Base-by-base conservation (phyloP, 495 filamentous ascomycete species). In the Oidiodendron maius region DNA sequence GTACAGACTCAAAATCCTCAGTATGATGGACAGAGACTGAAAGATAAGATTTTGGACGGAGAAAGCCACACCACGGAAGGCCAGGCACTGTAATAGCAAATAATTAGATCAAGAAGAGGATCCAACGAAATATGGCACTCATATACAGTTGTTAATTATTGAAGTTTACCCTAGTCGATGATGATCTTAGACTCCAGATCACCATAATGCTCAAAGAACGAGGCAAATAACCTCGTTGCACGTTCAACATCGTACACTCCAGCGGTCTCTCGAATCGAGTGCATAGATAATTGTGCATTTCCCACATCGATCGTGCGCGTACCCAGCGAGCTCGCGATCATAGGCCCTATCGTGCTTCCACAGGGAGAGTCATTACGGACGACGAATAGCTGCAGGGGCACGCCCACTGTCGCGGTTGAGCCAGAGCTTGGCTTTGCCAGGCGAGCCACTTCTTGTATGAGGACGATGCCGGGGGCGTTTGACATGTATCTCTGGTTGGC, bases 221-320 rank as follows among this genome's bases (percentile, higher is more conserved):
- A 80, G 48, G 85, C 81, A 66, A 99, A 96, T 39, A 99, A 66
- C 57, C 83, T 80, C 51, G 95, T 82, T 0, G 86, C 84, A 67
- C 95, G 80, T 54, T 86, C 89, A 4, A 99, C 83, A 72, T 99
- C 93, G 51, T 89, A 77, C 1, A 78, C 81, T 9, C 91, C 91
- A 3, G 83, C 86, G 30, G 85, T 95, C 75, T 99, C 93, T 30
- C 93, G 77, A 57, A 97, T 96, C 61, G 86, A 91, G 64, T 99
- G 93, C 93, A 99, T 99, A 61, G 81, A 85, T 49, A 97, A 67
- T 67, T 97, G 94, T n/a, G 93, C 81, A 63, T 96, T 97, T 2
- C 93, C 93, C 53, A 99, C 64, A 62, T 99, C 93, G 44, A 99
- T 66, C 1, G 94, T 97, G 40, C 93, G 73, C 26, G 85, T 79